Base-by-base conservation (phyloP, 805 yeast genomes). In the Ogataea corticis region DNA sequence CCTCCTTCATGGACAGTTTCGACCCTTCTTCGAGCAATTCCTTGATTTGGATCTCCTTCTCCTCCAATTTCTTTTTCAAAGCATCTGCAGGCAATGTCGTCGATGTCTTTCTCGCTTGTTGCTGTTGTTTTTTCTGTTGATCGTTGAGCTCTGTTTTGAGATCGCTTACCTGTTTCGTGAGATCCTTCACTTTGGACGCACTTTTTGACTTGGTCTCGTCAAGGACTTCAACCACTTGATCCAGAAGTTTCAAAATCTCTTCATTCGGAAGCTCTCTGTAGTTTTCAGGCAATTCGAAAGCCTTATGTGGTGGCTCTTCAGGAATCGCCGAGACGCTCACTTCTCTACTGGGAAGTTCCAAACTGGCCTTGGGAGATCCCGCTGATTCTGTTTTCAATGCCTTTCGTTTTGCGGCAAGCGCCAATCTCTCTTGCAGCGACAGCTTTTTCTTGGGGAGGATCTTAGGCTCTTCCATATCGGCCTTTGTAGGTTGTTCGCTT, bases 341-440 rank as follows among this genome's bases (percentile, higher is more conserved):
- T 16, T 38, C 46, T 13, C 46, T 38, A 14, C 25, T 36, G n/a
- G 33, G 25, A 25, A 25, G 41, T 11, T 48, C 52, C 4, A 35
- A 11, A 27, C 49, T 48, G 11, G 33, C 23, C 23, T 33, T 38
- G 18, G 45, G 42, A 23, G 49, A 42, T 4, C 15, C 35, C 3
- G 42, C 30, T 13, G 38, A 36, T 31, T 45, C 46, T 21, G 40
- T 41, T 15, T 49, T 35, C 2, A 44, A n/a, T 14, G 53, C 49
- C 36, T 65, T 69, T 42, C 62, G 64, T 27, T 71, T 70, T 6
- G 96, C 89, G 1, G 97, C 97, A 50, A 82, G 65, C 1, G 94
- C 95, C 42, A 91, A 71, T 49, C 97, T 73, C 57, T 91, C 96
- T 57, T 88, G 95, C 54, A 92, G 71, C 0, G 96, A 82, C 15